Evolutionary conservation across 2,329 filamentous ascomycete species (phyloP), one percentile per base, ranked within the genome.

Genomic region (Trichoderma semiorbis): DNA sequence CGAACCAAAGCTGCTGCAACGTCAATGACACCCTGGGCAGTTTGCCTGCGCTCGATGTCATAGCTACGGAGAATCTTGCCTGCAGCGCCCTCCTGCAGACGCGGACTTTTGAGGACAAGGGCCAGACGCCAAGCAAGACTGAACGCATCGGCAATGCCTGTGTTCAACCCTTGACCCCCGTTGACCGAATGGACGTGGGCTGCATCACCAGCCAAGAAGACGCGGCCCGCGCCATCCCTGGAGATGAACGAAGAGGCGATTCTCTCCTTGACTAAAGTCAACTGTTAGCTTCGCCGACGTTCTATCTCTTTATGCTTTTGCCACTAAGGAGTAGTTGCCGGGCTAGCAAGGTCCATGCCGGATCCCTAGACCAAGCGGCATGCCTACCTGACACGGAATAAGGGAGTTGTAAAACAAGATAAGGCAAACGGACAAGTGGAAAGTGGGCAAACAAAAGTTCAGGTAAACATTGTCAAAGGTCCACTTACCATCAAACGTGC

Each of bases 81-180:
- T 1, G 71, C 77, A 2, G 73, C 75, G 3, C 68, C 76, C 1
- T 73, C 68, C 21, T 72, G 69, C 26, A 81, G 73, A 8, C 66
- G 65, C 3, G 77, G 73, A 16, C 77, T 72, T 7, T 75, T 78
- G 10, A 79, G 43, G 1, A 78, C 77, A 1, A 74, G 65, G 7
- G 76, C 82, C 0, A 89, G 75, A 43, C 88, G 87, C 87, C 87
- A 89, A 10, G 83, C 83, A 1, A 89, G 76, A 57, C 85, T 86
- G 32, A 88, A 85, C 0, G 87, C 86, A 75, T 89, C 87, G 7
- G 85, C 84, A 36, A 89, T 83, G 4, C 88, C 87, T 0, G 87
- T 89, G 74, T 90, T 90, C 74, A 89, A 82, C 0, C 88, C 88
- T 73, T 89, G 87, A 0, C 87, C 88, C 0, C 87, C 87, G 10